Conservation (phyloP, 2,329 filamentous ascomycete species). For the Cadophora sp. region DNA sequence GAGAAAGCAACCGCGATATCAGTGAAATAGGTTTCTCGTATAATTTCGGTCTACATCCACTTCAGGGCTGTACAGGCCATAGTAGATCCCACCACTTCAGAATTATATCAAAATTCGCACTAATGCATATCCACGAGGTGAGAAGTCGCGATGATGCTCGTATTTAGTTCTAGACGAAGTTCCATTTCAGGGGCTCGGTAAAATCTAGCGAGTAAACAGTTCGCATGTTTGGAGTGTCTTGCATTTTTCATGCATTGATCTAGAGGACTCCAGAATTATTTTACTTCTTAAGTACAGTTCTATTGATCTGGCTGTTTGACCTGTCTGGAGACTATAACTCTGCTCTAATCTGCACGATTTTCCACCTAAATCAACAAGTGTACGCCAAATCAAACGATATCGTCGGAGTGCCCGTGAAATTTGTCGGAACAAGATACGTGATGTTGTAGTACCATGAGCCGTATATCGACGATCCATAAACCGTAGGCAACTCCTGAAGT, state of each 20-base stretch:
- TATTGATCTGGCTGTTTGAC: too few species aligned
- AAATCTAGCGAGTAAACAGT: not conserved
- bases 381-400: constrained; percentile 46
- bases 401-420: constrained; percentile 48
- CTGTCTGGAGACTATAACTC: not conserved
- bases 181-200: not conserved
- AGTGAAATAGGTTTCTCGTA: too few species aligned
- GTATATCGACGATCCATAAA: constrained; percentile 48
- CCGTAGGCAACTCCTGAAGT: constrained; percentile 45
- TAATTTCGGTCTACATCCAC: too few species aligned
- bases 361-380: constrained; percentile 38
- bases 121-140: too few species aligned
- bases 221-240: not conserved
- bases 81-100: too few species aligned
- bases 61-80: too few species aligned
- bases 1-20: too few species aligned
- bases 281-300: not conserved
- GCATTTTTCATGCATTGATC: not conserved
- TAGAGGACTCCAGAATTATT: not conserved
- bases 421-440: constrained; percentile 51
- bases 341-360: not conserved
- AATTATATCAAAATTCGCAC: too few species aligned
- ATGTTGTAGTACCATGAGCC: constrained; percentile 54
- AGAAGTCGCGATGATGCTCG: too few species aligned
- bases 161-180: too few species aligned